Base-by-base conservation (phyloP, 768 basidiomycete genomes). In the Boletus vinaceobasis region DNA sequence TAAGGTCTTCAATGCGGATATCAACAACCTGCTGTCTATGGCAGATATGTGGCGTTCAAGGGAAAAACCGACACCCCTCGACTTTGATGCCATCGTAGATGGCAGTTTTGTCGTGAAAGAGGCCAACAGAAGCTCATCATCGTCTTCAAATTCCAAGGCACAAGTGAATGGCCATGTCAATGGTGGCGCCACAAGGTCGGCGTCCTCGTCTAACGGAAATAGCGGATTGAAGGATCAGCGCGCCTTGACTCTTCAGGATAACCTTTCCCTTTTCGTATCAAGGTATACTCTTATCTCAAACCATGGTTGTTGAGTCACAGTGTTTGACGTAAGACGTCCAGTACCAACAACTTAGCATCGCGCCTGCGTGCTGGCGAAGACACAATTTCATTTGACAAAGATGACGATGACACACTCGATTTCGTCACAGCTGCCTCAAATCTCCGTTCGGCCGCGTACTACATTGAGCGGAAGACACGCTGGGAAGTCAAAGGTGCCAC, bases 341-440 rank as follows among this genome's bases (percentile, higher is more conserved):
- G 96, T 65, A 86, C 90, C n/a, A 82, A 87, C 44, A 84, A 87
- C 7, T 76, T 98, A 3, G 85, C 92, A 7, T 73, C 74, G 4
- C 86, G 91, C 19, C 71, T 93, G 15, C 77, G 77, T 47, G 72
- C 77, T 59, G 82, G 87, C 19, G 81, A 92, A 73, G 78, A 82
- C 15, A 87, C 78, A 0, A 90, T 97, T 48, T 75, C 86, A 1
- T 98, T 98, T 61, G 97, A 99, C 76, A 99, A 99, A 69, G 97
- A 99, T 65, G 97, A 98, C 65, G 92, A 95, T 32, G 97, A 98
- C 63, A 88, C 94, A 0, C 81, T 99, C 4, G 94, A 98, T 72
- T 98, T 99, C 64, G 97, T 98, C 23, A 92, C 94, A 0, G 91
- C 95, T 7, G 85, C 95, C 0, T 90, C 94, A 4, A 99, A 99